Evolutionary conservation across 1,284 basidiomycete genomes (phyloP).

Genomic region (Phlebopus sp.): DNA sequence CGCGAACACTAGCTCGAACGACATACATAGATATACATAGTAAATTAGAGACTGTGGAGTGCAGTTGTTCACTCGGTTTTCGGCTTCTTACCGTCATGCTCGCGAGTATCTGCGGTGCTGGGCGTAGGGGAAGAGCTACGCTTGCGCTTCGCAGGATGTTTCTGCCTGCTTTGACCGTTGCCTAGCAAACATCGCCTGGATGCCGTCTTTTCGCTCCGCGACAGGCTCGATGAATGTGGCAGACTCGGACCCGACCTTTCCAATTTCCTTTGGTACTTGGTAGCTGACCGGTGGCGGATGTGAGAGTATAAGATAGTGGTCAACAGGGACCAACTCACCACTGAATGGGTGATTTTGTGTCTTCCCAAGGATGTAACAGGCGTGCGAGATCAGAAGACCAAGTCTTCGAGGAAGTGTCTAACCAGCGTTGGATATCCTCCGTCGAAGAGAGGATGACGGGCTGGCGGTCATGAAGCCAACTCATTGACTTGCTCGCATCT

Average conservation of each 20-base stretch:
- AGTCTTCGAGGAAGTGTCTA: conserved; percentile 65
- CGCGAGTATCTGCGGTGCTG: conserved; percentile 13
- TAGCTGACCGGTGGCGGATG: conserved; percentile 53
- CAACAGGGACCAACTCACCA: conserved; percentile 48
- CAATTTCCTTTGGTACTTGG: conserved; percentile 86
- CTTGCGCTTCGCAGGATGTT: conserved; percentile 25
- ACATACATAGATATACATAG: not conserved
- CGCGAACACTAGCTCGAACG: too few relatives aligned
- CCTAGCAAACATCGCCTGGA: conserved; percentile 83
- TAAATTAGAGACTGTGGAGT: not conserved
- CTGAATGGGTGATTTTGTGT: conserved; percentile 54
- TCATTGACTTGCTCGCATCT: conserved; percentile 59
- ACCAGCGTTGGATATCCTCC: conserved; percentile 70
- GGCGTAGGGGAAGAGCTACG: conserved; percentile 14
- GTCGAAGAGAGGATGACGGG: conserved; percentile 77
- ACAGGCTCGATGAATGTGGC: conserved; percentile 82
- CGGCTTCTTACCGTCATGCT: conserved; percentile 20
- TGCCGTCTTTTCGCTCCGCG: conserved; percentile 79
- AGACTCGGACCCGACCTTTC: conserved; percentile 85
- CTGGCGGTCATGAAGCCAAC: conserved; percentile 90
- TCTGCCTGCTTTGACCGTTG: conserved; percentile 38
- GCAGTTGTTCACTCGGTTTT: conserved; percentile 14
- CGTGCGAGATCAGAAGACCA: conserved; percentile 63
- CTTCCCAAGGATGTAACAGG: conserved; percentile 67
- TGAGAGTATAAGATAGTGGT: not conserved